Evolutionary conservation across 768 basidiomycete genomes (phyloP).

Genomic region (Trametes punicea): DNA sequence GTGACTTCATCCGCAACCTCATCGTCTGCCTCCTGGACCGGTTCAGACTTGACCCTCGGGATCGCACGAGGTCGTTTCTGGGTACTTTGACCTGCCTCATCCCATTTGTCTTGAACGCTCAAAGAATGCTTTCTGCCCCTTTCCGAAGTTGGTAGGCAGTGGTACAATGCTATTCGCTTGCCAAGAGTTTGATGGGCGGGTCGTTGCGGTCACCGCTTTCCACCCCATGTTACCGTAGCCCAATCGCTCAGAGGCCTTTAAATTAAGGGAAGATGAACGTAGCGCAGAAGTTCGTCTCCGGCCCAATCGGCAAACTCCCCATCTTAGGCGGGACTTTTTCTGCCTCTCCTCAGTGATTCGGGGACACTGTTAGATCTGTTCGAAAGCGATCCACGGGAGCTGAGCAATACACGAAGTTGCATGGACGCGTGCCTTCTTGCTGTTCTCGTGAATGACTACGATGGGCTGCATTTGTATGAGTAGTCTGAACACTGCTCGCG

Average conservation of each 20-base stretch:
- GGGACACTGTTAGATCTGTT: neutral
- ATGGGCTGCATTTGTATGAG: neutral
- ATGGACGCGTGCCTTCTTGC: conserved; percentile 19
- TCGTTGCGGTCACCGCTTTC: too few relatives aligned
- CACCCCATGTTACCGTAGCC: too few relatives aligned
- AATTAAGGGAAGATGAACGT: too few relatives aligned
- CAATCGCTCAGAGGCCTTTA: too few relatives aligned
- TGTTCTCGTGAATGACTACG: conserved; percentile 12
- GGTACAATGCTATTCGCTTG: too few relatives aligned
- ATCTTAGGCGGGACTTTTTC: too few relatives aligned
- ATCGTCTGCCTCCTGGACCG: neutral
- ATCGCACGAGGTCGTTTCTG: neutral
- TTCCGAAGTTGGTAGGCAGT: neutral
- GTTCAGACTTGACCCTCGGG: neutral
- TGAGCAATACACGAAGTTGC: conserved; percentile 1
- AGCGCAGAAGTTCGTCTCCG: too few relatives aligned
- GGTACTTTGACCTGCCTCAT: neutral
- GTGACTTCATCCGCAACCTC: neutral
- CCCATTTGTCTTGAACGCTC: neutral
- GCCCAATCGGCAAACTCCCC: too few relatives aligned
- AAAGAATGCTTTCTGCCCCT: neutral
- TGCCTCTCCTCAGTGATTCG: too few relatives aligned
- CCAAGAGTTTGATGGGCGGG: too few relatives aligned
- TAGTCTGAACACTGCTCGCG: neutral
- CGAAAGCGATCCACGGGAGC: neutral